These are phyloP conservation scores for Salisapilia sapeloensis DNA, from an alignment of 352 stramenopile species.

Conservation along the genomic window DNA sequence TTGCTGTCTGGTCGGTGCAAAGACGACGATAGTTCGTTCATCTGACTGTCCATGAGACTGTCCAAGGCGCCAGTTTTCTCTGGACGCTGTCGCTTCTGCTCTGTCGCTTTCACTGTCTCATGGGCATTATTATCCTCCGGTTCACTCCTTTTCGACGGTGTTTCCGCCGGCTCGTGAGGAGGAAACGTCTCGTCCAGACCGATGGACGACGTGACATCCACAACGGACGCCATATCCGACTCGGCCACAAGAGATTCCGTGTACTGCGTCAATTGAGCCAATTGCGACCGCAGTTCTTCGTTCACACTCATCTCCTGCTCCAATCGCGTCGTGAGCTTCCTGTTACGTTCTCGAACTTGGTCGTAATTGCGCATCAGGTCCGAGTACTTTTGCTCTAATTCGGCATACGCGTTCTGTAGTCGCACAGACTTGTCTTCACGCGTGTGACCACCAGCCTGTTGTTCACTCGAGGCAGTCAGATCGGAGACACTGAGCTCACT, in stretches of 20 bases:
- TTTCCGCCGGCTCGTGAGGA: no score
- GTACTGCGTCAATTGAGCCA: conserved; percentile 58
- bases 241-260: conserved; percentile 41
- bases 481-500: conserved; percentile 10
- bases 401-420: conserved; percentile 21
- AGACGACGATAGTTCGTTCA: no score
- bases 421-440: conserved; percentile 30
- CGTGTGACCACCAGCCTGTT: conserved; percentile 3
- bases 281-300: conserved; percentile 37
- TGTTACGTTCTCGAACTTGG: conserved; percentile 36
- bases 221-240: no score
- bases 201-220: no score
- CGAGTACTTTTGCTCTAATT: conserved; percentile 43
- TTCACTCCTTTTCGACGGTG: no score
- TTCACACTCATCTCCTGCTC: conserved; percentile 45
- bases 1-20: no score
- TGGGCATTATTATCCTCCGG: no score
- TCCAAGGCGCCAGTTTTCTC: no score
- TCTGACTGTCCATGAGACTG: no score
- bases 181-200: no score
- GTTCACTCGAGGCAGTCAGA: conserved; percentile 3
- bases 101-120: no score
- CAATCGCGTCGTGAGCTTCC: conserved; percentile 39
- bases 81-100: no score
- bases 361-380: conserved; percentile 18